These are phyloP conservation scores for Leishmania martiniquensis DNA, from an alignment of 208 protist species.

Conservation along the genomic window DNA sequence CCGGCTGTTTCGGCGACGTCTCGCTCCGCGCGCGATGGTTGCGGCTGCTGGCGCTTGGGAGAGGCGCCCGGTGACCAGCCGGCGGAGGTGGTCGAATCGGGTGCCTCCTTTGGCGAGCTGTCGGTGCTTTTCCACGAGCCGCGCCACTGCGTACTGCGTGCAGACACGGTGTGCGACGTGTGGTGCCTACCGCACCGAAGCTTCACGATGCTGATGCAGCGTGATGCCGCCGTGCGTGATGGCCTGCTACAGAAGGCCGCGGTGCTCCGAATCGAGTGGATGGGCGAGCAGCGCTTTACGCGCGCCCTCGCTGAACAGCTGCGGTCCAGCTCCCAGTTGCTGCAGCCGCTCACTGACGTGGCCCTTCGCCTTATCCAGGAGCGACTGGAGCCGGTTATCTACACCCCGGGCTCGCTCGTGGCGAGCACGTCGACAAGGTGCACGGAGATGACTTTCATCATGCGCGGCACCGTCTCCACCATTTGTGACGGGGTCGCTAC, in stretches of 20 bases:
- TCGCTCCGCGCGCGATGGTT: constrained; percentile 1
- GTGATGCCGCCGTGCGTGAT: constrained; percentile 67
- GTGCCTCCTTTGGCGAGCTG: constrained; percentile 85
- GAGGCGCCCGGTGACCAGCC: background rate
- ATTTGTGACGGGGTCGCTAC: constrained; percentile 68
- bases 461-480: constrained; percentile 60
- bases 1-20: background rate
- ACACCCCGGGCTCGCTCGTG: constrained; percentile 70
- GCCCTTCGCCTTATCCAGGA: constrained; percentile 85
- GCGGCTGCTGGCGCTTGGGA: constrained; percentile 15
- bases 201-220: constrained; percentile 64
- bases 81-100: constrained; percentile 46
- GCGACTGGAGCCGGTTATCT: constrained; percentile 81
- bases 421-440: constrained; percentile 73
- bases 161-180: constrained; percentile 76
- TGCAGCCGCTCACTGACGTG: constrained; percentile 57
- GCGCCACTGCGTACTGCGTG: constrained; percentile 64
- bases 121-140: constrained; percentile 85
- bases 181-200: constrained; percentile 76
- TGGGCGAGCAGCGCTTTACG: constrained; percentile 84
- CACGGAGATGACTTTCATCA: constrained; percentile 76
- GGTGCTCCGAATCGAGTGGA: constrained; percentile 83
- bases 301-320: constrained; percentile 61
- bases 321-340: constrained; percentile 63
- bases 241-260: constrained; percentile 75